Base-by-base conservation (phyloP, 495 filamentous ascomycete species). In the Wilcoxina mikolae region DNA sequence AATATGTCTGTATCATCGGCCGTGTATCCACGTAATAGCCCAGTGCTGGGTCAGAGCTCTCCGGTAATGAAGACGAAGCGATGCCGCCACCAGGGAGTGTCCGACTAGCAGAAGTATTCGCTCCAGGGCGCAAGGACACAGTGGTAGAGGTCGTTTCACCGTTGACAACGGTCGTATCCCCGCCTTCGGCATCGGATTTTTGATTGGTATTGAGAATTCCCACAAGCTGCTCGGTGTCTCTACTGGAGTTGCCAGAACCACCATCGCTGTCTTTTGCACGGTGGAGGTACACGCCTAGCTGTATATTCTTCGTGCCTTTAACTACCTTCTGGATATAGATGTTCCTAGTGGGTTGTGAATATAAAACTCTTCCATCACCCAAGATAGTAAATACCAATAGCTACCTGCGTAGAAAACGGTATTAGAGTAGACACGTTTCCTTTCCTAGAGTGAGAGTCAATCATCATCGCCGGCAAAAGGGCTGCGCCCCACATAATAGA, bases 361-460 rank as follows among this genome's bases (percentile, higher is more conserved):
- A n/a, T n/a, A n/a, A n/a, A n/a, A n/a, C n/a, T n/a, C n/a, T n/a
- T n/a, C n/a, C n/a, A n/a, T n/a, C n/a, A n/a, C n/a, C n/a, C n/a
- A n/a, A n/a, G n/a, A n/a, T n/a, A n/a, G n/a, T n/a, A n/a, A n/a
- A n/a, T n/a, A n/a, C n/a, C 77, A 80, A 24, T 77, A 68, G 29
- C 69, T 73, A 17, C 77, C 77, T 15, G 77, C 77, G 55, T 80
- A 80, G 59, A 77, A 80, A n/a, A 80, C 77, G 4, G 77, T 80
- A 26, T 74, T 74, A 18, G 73, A 76, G 56, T 78, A 79, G 1
- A 79, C 75, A 3, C 77, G 64, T 58, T 78, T 80, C 67, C 76
- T 77, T 59, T 80, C 78, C 53, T n/a, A n/a, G n/a, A n/a, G n/a
- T n/a, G n/a, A n/a, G n/a, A n/a, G n/a, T n/a, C n/a, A n/a, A n/a